Evolutionary conservation across 495 filamentous ascomycete species (phyloP).

Genomic region (Astrothelium subdiscretum): DNA sequence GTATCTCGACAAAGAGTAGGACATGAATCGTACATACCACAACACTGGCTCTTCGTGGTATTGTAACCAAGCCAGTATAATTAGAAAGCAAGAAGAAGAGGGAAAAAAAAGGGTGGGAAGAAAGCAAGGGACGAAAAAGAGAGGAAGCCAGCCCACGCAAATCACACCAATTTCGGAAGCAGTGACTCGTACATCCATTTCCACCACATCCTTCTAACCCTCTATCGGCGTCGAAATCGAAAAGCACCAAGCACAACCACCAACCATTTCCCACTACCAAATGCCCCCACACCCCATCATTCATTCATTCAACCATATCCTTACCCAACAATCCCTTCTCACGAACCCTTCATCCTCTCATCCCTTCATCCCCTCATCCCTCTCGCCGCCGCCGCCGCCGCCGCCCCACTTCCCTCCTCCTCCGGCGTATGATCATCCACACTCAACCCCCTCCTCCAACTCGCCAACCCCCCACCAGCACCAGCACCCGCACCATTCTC

Average conservation of each 20-base stretch:
- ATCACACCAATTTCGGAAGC: background rate
- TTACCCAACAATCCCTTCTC: background rate
- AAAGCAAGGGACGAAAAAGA: background rate
- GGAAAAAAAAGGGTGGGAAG: background rate
- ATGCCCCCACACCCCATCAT: background rate
- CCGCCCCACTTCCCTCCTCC: conserved; percentile 2
- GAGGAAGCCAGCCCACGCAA: background rate
- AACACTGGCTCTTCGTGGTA: background rate
- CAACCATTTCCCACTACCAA: background rate
- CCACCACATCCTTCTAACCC: background rate
- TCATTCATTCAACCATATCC: background rate
- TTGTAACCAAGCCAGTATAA: background rate
- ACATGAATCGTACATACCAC: background rate
- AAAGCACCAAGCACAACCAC: too few species aligned
- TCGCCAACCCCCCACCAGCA: conserved; percentile 9
- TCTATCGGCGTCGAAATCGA: too few species aligned
- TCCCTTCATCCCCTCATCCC: background rate
- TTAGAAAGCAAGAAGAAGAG: background rate
- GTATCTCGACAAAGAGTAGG: background rate
- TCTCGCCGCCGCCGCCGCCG: background rate
- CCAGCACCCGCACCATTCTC: background rate
- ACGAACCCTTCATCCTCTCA: background rate
- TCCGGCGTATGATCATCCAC: conserved; percentile 4
- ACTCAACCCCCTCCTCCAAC: conserved; percentile 21
- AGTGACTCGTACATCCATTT: background rate